Percentiles rank a stretch among this genome's conserved stretches.
These are phyloP conservation scores for Paecilomyces formosus DNA, from an alignment of 2,329 filamentous ascomycete species.

Conservation along the genomic window DNA sequence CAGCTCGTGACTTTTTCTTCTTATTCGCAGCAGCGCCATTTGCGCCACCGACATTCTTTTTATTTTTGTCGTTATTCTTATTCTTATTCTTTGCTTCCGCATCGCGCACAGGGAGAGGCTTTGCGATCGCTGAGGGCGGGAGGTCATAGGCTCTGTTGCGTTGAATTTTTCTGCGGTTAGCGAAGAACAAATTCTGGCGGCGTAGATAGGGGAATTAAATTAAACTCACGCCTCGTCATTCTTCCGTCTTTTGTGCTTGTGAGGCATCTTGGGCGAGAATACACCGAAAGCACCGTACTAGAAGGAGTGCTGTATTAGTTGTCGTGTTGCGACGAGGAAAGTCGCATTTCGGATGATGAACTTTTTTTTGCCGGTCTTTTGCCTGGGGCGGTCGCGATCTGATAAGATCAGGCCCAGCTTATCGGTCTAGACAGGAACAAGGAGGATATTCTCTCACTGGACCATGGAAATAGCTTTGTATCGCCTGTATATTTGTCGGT, in stretches of 20 bases:
- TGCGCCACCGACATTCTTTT: slow-evolving; percentile 24
- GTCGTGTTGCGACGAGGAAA: background rate
- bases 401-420: too few relatives aligned
- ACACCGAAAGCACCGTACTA: slow-evolving; percentile 2
- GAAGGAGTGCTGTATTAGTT: background rate
- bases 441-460: too few relatives aligned
- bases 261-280: slow-evolving; percentile 55
- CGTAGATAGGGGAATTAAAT: background rate
- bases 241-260: slow-evolving; percentile 67
- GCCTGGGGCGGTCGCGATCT: too few relatives aligned
- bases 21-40: slow-evolving; percentile 25
- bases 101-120: slow-evolving; percentile 50
- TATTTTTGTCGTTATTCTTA: slow-evolving; percentile 20
- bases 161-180: slow-evolving; percentile 17
- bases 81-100: slow-evolving; percentile 29
- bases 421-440: too few relatives aligned
- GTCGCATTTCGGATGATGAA: background rate
- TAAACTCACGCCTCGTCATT: slow-evolving; percentile 45
- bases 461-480: too few relatives aligned
- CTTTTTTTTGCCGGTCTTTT: background rate
- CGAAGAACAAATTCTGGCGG: background rate
- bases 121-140: slow-evolving; percentile 53
- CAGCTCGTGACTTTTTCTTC: slow-evolving; percentile 21
- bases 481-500: too few relatives aligned
- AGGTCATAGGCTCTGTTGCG: slow-evolving; percentile 45